These are phyloP conservation scores for Apodospora peruviana DNA, from an alignment of 495 filamentous ascomycete species.

Conservation along the genomic window DNA sequence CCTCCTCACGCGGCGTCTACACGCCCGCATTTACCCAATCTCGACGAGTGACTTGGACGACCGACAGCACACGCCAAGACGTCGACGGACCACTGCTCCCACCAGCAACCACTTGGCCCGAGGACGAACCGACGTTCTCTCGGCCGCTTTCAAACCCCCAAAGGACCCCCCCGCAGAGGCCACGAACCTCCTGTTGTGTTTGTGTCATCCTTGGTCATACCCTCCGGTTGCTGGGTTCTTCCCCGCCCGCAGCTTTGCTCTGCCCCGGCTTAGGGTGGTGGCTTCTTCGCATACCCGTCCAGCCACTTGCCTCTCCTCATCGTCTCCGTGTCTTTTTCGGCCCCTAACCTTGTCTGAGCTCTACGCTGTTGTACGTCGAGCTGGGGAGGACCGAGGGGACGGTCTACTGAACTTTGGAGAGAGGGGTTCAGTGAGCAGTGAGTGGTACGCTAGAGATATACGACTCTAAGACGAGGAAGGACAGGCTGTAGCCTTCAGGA, in stretches of 20 bases:
- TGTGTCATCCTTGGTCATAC: constrained; percentile 18
- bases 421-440: not conserved
- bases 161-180: not conserved
- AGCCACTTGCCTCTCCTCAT: not conserved
- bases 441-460: not conserved
- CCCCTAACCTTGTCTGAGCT: not conserved
- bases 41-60: not conserved
- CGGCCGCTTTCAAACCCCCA: not conserved
- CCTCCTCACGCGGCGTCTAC: constrained; percentile 12
- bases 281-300: not conserved
- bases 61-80: not conserved
- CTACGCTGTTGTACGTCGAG: not conserved
- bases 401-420: not conserved
- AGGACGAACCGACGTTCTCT: not conserved
- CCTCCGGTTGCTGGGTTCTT: not conserved
- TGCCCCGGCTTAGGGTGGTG: not conserved
- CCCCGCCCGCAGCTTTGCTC: constrained; percentile 1
- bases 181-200: constrained; percentile 13
- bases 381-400: not conserved
- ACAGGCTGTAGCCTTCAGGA: not conserved
- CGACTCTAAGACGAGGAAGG: not conserved
- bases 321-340: too few relatives aligned
- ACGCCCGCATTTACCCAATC: constrained; percentile 23
- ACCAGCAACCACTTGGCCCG: not conserved
- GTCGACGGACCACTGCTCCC: not conserved